Percentiles rank a stretch among this genome's conserved stretches.
phyloP scores from a whole-genome alignment of 495 filamentous ascomycete species.

The Staphylotrichum tortipilum region DNA sequence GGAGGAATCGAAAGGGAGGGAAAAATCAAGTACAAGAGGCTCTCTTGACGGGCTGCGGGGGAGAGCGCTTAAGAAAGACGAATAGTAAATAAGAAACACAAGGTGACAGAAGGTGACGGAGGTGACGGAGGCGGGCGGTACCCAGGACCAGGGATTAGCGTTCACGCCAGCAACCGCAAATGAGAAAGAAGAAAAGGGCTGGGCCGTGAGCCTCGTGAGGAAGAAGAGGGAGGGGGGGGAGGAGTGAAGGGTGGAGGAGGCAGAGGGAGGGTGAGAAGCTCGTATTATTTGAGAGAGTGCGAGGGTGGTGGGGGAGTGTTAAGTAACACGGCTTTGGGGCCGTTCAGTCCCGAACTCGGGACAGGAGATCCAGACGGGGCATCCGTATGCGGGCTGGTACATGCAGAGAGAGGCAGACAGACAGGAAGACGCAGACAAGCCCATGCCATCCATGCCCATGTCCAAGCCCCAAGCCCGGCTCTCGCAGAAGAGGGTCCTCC shows the following conservation, averaged over 20 bases:
- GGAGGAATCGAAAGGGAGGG: too few species aligned
- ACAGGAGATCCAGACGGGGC: neutral
- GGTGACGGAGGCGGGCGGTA: conserved; percentile 47
- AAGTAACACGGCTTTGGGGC: conserved; percentile 22
- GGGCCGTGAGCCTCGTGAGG: conserved; percentile 39
- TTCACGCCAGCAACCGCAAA: conserved; percentile 45
- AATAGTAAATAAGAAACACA: conserved; percentile 46
- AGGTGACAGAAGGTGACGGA: conserved; percentile 35
- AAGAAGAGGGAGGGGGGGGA: conserved; percentile 25
- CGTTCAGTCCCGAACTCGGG: conserved; percentile 11
- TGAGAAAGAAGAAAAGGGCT: conserved; percentile 42
- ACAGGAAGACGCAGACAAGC: too few species aligned
- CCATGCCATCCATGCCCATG: too few species aligned
- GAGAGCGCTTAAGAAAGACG: conserved; percentile 45
- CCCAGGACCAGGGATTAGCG: conserved; percentile 52
- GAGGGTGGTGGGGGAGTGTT: conserved; percentile 33
- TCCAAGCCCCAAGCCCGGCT: too few species aligned
- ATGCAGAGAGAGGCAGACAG: too few species aligned
- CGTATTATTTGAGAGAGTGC: conserved; percentile 21
- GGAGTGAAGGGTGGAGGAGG: too few species aligned
- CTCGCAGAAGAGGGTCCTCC: neutral
- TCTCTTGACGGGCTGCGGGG: too few species aligned
- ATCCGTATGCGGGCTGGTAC: too few species aligned
- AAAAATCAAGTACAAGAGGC: too few species aligned
- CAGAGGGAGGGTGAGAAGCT: conserved; percentile 41